Conservation (phyloP, 441 rosid species). For the Adansonia grandidieri region DNA sequence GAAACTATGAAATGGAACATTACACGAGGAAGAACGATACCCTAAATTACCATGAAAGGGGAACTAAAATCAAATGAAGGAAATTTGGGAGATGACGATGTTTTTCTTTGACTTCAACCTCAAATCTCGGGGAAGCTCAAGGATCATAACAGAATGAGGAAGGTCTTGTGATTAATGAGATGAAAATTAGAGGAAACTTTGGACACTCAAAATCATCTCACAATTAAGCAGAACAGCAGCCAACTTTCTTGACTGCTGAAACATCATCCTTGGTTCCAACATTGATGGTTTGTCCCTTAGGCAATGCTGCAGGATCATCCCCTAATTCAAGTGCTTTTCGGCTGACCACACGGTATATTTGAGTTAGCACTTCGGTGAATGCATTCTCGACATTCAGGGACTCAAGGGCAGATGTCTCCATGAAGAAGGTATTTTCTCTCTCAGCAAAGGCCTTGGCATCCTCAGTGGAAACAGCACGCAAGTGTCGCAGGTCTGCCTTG, state of each 20-base stretch:
- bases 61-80: conserved; percentile 20
- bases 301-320: conserved; percentile 53
- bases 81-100: not conserved
- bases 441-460: conserved; percentile 61
- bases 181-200: not conserved
- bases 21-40: conserved; percentile 22
- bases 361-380: conserved; percentile 59
- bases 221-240: conserved; percentile 57
- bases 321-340: conserved; percentile 54
- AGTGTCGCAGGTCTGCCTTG: conserved; percentile 60
- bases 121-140: conserved; percentile 17
- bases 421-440: conserved; percentile 60
- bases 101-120: conserved; percentile 22
- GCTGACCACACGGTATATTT: conserved; percentile 58
- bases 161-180: not conserved
- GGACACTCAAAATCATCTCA: conserved; percentile 25
- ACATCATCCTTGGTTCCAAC: conserved; percentile 63
- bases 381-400: conserved; percentile 63
- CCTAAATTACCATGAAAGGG: not conserved
- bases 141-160: conserved; percentile 5
- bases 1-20: conserved; percentile 25
- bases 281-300: conserved; percentile 60
- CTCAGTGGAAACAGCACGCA: conserved; percentile 61
- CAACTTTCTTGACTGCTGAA: conserved; percentile 56
- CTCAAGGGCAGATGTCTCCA: conserved; percentile 75